Evolutionary conservation across 2,329 filamentous ascomycete species (phyloP), one percentile per base, ranked within the genome.

Genomic region (Ophiostoma montium): DNA sequence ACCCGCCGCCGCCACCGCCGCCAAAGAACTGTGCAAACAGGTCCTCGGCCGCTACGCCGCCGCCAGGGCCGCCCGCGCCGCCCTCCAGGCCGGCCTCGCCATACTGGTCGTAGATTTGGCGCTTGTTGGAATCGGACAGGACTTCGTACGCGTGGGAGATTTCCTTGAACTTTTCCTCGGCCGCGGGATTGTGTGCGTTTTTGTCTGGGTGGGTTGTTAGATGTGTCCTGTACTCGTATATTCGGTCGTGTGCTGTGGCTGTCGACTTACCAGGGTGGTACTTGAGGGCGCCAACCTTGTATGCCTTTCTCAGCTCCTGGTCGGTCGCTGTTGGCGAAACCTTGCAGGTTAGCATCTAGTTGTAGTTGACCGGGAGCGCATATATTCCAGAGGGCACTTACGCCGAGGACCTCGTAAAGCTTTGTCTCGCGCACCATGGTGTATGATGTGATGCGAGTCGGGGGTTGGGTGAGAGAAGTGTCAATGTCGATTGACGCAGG

Each of bases 91-190:
- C 92, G 60, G 94, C 88, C 71, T 98, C 89, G 58, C 92, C 92
- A 82, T 94, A 95, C 68, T 95, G 87, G 62, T 98, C 92, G 67
- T 98, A 98, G 54, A 96, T 65, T 59, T 80, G 69, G 63, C 92
- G 86, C 76, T 95, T 95, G 67, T 95, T 84, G 35, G 85, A 66
- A 63, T 98, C 92, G 59, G 85, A 92, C 16, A 98, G 81, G 57
- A 94, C 76, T 72, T 98, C 92, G 69, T 96, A 98, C 54, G 92
- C 92, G 63, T 90, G 83, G 56, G 88, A 94, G 53, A 95, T 76
- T 61, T 95, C 89, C 74, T 98, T 96, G 82, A 98, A 98, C 69
- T 95, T 98, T 54, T 95, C 88, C 59, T 90, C 88, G 47, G 92
- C 89, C 23, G 82, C 84, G 36, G 89, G 88, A 72, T 94, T 94